Base-by-base conservation (phyloP, 345 rosid genomes). In the Eucalyptus viminalis region DNA sequence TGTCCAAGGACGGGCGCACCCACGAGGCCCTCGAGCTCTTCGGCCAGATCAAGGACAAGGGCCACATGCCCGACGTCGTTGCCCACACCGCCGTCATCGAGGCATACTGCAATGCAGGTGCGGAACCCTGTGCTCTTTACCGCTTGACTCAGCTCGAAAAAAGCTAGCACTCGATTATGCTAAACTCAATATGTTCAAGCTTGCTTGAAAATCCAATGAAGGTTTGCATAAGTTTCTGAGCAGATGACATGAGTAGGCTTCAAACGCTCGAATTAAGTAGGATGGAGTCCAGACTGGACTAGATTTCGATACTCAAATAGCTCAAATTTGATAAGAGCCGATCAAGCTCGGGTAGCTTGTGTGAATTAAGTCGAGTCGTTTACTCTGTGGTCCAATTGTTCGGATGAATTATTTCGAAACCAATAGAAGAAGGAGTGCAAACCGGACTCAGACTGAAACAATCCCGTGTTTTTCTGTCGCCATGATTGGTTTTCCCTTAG, bases 1-100 rank as follows among this genome's bases (percentile, higher is more conserved):
- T 97, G 94, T 96, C 99, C 24, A 95, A 94, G 90, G 96, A 96
- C 90, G 99, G 97, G 3, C 93, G 93, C 43, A 94, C 95, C 22
- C 97, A 95, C 88, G 97, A 97, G 89, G 97, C 99, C 5, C 91
- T 96, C 43, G 92, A 96, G 89, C 96, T 97, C 86, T 96, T 96
- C 91, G 40, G 94, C 11, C 95, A 94, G 86, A 94, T 97, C 89
- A 97, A 94, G 88, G 94, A 97, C 86, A 92, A 93, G 49, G 94
- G 94, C 6, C 94, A 94, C 29, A 93, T 96, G 95, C 97, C 97
- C 5, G 98, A 95, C 25, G 98, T 96, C 16, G 95, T 95, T 37
- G 95, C 95, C 12, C 94, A 94, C 90, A 95, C 98, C 9, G 97
- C 97, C 3, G 93, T 97, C 4, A 91, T 97, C 25, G 99, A 95